These are phyloP conservation scores for Arthrobotrys musiformis DNA, from an alignment of 2,329 filamentous ascomycete species.

Conservation along the genomic window DNA sequence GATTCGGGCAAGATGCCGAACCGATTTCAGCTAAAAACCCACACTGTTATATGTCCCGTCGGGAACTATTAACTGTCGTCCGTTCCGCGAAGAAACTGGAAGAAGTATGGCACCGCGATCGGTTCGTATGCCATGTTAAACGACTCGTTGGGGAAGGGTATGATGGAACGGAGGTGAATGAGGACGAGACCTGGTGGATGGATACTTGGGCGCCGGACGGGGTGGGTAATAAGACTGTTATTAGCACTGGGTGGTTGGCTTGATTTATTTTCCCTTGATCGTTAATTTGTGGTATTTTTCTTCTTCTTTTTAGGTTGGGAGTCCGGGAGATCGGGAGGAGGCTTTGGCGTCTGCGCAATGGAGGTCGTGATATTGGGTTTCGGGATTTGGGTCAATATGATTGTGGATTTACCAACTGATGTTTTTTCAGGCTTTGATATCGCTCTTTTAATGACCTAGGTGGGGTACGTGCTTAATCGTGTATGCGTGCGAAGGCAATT, in stretches of 20 bases:
- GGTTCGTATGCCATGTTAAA: slow-evolving; percentile 31
- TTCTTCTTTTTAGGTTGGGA: slow-evolving; percentile 3
- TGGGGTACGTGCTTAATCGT: no score
- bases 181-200: slow-evolving; percentile 23
- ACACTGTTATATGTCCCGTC: slow-evolving; percentile 40
- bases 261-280: not conserved
- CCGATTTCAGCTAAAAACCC: slow-evolving; percentile 16
- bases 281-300: not conserved
- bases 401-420: no score
- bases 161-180: slow-evolving; percentile 16
- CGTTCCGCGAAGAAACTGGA: not conserved
- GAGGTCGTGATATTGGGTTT: not conserved
- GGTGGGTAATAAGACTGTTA: slow-evolving; percentile 20
- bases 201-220: slow-evolving; percentile 50
- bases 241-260: slow-evolving; percentile 23
- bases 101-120: slow-evolving; percentile 33
- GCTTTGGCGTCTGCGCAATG: no score
- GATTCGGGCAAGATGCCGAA: slow-evolving; percentile 26
- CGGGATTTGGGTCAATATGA: no score
- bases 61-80: slow-evolving; percentile 22
- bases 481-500: no score
- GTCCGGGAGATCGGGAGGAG: not conserved
- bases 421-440: no score
- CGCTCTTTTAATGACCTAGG: no score
- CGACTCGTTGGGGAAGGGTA: not conserved